Evolutionary conservation across 441 rosid genomes (phyloP).

Genomic region (Populus hybrid): DNA sequence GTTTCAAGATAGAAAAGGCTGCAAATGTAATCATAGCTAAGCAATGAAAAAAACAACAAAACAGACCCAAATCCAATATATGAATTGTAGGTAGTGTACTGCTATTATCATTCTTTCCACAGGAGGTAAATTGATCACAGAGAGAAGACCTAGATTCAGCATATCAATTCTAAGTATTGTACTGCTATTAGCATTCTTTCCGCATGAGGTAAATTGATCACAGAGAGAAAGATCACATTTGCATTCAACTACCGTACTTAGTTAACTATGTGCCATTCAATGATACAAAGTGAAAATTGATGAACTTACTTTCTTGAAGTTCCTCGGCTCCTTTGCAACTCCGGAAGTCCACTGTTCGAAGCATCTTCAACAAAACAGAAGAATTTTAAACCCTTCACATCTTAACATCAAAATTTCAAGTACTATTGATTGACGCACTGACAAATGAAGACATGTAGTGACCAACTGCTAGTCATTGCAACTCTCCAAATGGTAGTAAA

Average conservation of each 20-base stretch:
- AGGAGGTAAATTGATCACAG: not conserved
- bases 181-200: no score
- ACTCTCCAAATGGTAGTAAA: not conserved
- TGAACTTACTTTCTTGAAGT: conserved; percentile 60
- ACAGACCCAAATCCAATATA: not conserved
- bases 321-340: conserved; percentile 62
- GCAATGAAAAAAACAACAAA: not conserved
- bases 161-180: no score
- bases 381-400: conserved; percentile 3
- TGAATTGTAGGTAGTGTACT: no score
- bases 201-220: not conserved
- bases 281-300: not conserved
- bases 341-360: conserved; percentile 61
- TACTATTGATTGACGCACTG: not conserved
- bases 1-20: not conserved
- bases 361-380: conserved; percentile 40
- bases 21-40: no score
- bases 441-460: not conserved
- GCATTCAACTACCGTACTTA: not conserved
- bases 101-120: not conserved
- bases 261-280: not conserved
- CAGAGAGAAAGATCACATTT: not conserved
- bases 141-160: no score
- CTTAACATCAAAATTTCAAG: not conserved
- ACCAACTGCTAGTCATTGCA: not conserved